phyloP scores from a whole-genome alignment of 75 land plant species.

The Cupressus sempervirens region DNA sequence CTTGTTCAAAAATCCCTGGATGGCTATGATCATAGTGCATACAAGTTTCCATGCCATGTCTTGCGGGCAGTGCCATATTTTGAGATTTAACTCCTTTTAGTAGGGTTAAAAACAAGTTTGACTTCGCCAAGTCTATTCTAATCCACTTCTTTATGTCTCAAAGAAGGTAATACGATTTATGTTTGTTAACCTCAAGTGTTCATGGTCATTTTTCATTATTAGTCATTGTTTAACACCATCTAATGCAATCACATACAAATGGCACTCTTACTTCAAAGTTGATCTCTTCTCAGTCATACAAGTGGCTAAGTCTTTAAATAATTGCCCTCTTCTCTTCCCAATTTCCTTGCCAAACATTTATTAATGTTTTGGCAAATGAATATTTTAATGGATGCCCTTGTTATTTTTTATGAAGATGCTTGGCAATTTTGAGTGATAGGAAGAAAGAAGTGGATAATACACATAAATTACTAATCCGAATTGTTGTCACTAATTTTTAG shows the following conservation, averaged over 20 bases:
- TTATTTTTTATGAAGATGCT: too few species aligned
- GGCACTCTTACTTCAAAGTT: not conserved
- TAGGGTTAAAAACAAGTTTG: too few species aligned
- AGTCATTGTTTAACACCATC: not conserved
- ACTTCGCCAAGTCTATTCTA: not conserved
- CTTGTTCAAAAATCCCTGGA: not conserved
- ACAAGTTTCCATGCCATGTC: not conserved
- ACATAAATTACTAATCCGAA: too few species aligned
- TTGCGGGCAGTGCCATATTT: not conserved
- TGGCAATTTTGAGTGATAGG: too few species aligned
- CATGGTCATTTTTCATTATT: not conserved
- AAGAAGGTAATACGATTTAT: not conserved
- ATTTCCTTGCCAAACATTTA: not conserved
- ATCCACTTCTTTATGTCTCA: not conserved
- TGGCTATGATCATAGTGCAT: not conserved
- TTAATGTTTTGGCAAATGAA: too few species aligned
- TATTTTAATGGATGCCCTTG: too few species aligned
- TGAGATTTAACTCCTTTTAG: not conserved
- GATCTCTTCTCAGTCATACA: not conserved
- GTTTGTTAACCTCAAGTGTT: not conserved
- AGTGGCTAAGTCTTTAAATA: not conserved
- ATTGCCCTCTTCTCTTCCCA: not conserved
- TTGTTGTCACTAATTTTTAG: too few species aligned
- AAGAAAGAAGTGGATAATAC: too few species aligned
- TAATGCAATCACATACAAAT: not conserved